Base-by-base conservation (phyloP, 305 asterid species). In the Fraxinus albicans region DNA sequence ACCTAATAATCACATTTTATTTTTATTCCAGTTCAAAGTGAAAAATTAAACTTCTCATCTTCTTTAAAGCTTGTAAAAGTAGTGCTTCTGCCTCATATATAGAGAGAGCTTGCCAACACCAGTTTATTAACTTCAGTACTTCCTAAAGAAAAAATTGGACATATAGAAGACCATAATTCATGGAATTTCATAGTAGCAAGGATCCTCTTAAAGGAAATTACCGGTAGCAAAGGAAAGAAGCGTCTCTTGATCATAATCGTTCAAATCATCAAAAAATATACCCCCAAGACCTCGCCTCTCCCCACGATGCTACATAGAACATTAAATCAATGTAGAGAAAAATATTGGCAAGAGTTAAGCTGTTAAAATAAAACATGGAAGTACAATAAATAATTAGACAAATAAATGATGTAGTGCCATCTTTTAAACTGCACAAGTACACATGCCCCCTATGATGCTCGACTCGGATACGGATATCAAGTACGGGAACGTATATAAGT, bases 231-330 rank as follows among this genome's bases (percentile, higher is more conserved):
- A 96, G 81, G 98, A 89, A 76, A 96, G 98, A 86, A 96, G 98
- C 99, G 92, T 94, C 86, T 96, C 98, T 84, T 96, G 99, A 79
- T 96, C 98, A 84, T 93, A 93, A 58, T 90, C 86, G 83, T 93
- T 96, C 89, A 96, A 73, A 91, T 96, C 98, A 86, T 96, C 99
- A 82, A 96, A 96, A 80, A 96, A 94, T 82, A 96, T 94, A 86
- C 99, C 99, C 84, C 99, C 99, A 63, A 96, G 97, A 79, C 99
- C 99, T 79, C 99, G 96, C 82, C 99, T 94, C 89, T 96, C 99
- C 83, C 90, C 93, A 53, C 99, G 97, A 85, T 96, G 99, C 99
- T 96, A 91, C 92, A 90, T 50, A 78, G 34, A 78, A 85, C 53
- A 86, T 69, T 40, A 65, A 17, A 42, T 23, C 44, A 84, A 78